Percentiles rank a stretch among this genome's conserved stretches.
Evolutionary conservation across 805 yeast genomes (phyloP).

Genomic region (Saturnispora hagleri): DNA sequence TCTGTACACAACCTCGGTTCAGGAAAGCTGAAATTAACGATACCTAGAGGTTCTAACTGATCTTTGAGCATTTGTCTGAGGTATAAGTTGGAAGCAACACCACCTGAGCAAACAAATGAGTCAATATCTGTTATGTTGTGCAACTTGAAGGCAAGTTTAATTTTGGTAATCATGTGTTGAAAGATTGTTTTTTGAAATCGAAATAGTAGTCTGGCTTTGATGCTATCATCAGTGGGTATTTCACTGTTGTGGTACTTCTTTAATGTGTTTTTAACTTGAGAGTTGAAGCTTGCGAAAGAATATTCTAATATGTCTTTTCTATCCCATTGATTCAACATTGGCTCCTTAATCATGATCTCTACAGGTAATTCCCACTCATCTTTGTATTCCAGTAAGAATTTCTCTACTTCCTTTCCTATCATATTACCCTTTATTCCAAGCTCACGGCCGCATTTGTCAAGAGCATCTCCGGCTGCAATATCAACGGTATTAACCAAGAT

Average conservation of each 20-base stretch:
- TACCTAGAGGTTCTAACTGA: constrained; percentile 26
- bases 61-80: constrained; percentile 41
- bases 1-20: constrained; percentile 74
- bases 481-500: constrained; percentile 70
- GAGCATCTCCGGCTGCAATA: constrained; percentile 87
- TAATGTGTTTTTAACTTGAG: constrained; percentile 22
- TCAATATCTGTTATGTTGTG: constrained; percentile 32
- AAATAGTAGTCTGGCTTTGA: constrained; percentile 41
- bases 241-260: constrained; percentile 18
- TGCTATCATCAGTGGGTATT: constrained; percentile 14
- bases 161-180: constrained; percentile 60
- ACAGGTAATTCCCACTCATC: constrained; percentile 25
- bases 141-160: constrained; percentile 39
- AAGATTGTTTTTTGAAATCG: constrained; percentile 59
- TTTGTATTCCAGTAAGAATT: constrained; percentile 32
- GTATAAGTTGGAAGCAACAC: constrained; percentile 73
- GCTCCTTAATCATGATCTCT: constrained; percentile 32
- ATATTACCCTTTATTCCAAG: constrained; percentile 73
- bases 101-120: constrained; percentile 78
- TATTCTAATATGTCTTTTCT: constrained; percentile 42
- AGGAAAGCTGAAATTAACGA: constrained; percentile 52
- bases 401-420: constrained; percentile 79
- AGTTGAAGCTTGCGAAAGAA: constrained; percentile 66
- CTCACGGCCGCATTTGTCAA: constrained; percentile 87
- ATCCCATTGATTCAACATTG: constrained; percentile 41